A percentile compares a stretch with the other conserved stretches of the same genome.
Evolutionary conservation across 768 basidiomycete species (phyloP).

Genomic region (Cyclocybe cylindracea): DNA sequence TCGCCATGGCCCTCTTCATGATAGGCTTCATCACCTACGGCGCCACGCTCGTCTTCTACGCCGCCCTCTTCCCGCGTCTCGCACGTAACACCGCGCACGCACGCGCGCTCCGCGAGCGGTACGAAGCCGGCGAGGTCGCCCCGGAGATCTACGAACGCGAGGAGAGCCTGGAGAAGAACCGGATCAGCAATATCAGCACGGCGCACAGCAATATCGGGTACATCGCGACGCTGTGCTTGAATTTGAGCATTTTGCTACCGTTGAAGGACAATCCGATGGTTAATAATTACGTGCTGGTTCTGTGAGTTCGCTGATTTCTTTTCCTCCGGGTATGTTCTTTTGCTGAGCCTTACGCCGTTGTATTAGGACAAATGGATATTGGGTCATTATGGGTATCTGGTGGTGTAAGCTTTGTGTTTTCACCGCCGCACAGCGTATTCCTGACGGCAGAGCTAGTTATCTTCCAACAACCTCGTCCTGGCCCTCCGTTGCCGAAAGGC

Average conservation of each 20-base stretch:
- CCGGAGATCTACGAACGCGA: conserved; percentile 69
- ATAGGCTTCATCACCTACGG: conserved; percentile 79
- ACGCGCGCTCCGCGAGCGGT: conserved; percentile 52
- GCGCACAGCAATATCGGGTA: conserved; percentile 81
- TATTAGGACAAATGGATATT: conserved; percentile 67
- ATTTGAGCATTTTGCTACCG: conserved; percentile 71
- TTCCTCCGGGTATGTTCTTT: neutral
- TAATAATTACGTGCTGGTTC: conserved; percentile 71
- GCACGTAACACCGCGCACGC: conserved; percentile 76
- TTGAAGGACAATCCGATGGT: conserved; percentile 57
- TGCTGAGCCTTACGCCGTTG: neutral
- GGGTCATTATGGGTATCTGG: conserved; percentile 83
- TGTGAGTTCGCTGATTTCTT: conserved; percentile 45
- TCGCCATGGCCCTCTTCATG: conserved; percentile 80
- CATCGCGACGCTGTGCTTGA: conserved; percentile 62
- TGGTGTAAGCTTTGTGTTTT: conserved; percentile 63
- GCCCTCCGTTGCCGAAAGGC: conserved; percentile 75
- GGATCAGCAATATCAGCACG: conserved; percentile 83
- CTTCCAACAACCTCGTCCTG: conserved; percentile 83
- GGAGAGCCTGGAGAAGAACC: conserved; percentile 81
- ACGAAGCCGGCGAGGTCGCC: conserved; percentile 58
- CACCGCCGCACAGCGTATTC: too few species aligned
- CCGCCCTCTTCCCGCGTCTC: conserved; percentile 76
- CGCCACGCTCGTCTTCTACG: conserved; percentile 80
- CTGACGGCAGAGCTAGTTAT: conserved; percentile 52